phyloP scores from a whole-genome alignment of 2,329 filamentous ascomycete genomes.

The Ascochyta pisi region DNA sequence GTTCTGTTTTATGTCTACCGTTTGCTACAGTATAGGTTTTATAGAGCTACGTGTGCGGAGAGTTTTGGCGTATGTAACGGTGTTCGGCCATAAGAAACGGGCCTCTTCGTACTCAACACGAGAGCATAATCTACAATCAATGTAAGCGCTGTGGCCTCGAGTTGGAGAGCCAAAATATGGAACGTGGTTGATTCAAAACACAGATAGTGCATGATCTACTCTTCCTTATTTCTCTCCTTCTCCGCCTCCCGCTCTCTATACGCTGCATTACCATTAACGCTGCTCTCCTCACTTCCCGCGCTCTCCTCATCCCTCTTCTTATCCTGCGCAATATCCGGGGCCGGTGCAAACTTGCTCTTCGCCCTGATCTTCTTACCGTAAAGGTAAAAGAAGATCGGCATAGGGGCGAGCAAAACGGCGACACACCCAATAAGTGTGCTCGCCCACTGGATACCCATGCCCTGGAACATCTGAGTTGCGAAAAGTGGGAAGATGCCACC shows the following conservation, averaged over 20 bases:
- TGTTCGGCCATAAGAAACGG: too few relatives aligned
- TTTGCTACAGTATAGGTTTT: too few relatives aligned
- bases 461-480: conserved; percentile 62
- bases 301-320: conserved; percentile 44
- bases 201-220: not conserved
- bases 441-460: conserved; percentile 59
- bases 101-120: too few relatives aligned
- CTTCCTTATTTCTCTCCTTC: conserved; percentile 5
- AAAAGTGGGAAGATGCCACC: conserved; percentile 63
- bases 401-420: conserved; percentile 51
- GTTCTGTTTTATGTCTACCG: too few relatives aligned
- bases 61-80: too few relatives aligned
- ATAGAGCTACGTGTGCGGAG: too few relatives aligned
- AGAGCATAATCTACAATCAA: too few relatives aligned
- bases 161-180: too few relatives aligned
- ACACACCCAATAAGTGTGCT: conserved; percentile 55
- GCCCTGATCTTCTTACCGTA: conserved; percentile 54
- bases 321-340: conserved; percentile 49
- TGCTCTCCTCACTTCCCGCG: conserved; percentile 9
- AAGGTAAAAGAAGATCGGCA: conserved; percentile 55
- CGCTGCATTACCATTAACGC: not conserved
- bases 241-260: not conserved
- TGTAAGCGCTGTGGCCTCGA: too few relatives aligned
- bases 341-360: conserved; percentile 53
- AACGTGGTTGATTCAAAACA: too few relatives aligned